These are phyloP conservation scores for Penicillium crustosum DNA, from an alignment of 2,329 filamentous ascomycete species.

Conservation along the genomic window DNA sequence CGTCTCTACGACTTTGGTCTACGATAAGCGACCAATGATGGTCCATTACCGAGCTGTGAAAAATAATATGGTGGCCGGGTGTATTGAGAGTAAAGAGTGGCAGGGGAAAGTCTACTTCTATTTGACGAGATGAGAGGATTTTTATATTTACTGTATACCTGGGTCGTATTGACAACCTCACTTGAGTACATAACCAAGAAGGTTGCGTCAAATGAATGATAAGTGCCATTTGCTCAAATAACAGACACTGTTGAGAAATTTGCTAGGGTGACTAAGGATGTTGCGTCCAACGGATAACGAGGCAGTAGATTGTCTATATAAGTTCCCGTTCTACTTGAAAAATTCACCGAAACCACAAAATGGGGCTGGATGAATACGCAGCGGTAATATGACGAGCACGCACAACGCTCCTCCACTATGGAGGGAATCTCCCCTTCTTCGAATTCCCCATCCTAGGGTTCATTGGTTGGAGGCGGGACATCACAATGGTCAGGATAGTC, in stretches of 20 bases:
- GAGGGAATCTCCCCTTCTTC: too few relatives aligned
- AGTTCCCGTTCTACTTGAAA: background rate
- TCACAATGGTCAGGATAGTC: too few relatives aligned
- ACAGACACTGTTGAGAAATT: background rate
- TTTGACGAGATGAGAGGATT: constrained; percentile 9
- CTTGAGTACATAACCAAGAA: background rate
- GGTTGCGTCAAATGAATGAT: background rate
- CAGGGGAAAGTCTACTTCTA: constrained; percentile 18
- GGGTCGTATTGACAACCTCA: background rate
- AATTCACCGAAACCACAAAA: background rate
- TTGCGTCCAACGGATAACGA: background rate
- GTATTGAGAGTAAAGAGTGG: constrained; percentile 18
- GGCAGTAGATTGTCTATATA: background rate
- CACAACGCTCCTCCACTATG: background rate
- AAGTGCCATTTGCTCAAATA: background rate
- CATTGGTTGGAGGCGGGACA: too few relatives aligned
- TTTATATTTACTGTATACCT: background rate
- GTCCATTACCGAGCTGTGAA: constrained; percentile 17
- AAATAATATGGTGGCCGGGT: constrained; percentile 13
- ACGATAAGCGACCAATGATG: constrained; percentile 16
- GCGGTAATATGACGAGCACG: background rate
- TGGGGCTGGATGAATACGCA: background rate
- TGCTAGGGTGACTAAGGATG: background rate
- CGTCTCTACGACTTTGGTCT: constrained; percentile 17
- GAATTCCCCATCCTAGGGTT: too few relatives aligned